A percentile compares a stretch with the other conserved stretches of the same genome.
These are phyloP conservation scores for Stephanodiscus triporus DNA, from an alignment of 108 stramenopile species.

Conservation along the genomic window DNA sequence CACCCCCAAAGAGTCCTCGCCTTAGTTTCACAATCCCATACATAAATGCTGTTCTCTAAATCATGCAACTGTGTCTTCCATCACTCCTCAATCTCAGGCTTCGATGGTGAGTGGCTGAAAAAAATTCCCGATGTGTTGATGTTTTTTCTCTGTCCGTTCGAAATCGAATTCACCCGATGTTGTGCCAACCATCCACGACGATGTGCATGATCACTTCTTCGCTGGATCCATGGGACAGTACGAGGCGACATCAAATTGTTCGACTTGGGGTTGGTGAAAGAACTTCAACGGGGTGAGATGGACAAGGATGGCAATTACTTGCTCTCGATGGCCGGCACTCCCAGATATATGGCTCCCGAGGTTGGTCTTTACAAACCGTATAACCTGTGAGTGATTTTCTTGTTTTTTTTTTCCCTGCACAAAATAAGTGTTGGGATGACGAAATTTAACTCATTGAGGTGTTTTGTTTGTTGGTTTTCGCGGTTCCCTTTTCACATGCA, in stretches of 20 bases:
- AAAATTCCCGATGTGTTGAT: background rate
- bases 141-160: background rate
- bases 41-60: too few species aligned
- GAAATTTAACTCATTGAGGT: too few species aligned
- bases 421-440: too few species aligned
- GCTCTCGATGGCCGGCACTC: conserved; percentile 50
- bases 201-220: conserved; percentile 5
- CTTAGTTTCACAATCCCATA: too few species aligned
- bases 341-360: conserved; percentile 50
- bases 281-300: conserved; percentile 25
- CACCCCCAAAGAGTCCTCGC: too few species aligned
- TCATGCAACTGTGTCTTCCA: too few species aligned
- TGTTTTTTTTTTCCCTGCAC: background rate
- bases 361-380: conserved; percentile 28
- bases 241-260: conserved; percentile 52
- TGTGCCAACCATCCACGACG: background rate
- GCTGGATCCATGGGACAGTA: background rate
- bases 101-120: conserved; percentile 29
- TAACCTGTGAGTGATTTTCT: conserved; percentile 18
- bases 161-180: background rate
- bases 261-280: conserved; percentile 48
- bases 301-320: conserved; percentile 30
- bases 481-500: background rate
- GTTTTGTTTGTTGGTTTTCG: too few species aligned
- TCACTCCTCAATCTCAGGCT: too few species aligned